Evolutionary conservation across 2,329 filamentous ascomycete genomes (phyloP).

Genomic region (Lojkania enalia): DNA sequence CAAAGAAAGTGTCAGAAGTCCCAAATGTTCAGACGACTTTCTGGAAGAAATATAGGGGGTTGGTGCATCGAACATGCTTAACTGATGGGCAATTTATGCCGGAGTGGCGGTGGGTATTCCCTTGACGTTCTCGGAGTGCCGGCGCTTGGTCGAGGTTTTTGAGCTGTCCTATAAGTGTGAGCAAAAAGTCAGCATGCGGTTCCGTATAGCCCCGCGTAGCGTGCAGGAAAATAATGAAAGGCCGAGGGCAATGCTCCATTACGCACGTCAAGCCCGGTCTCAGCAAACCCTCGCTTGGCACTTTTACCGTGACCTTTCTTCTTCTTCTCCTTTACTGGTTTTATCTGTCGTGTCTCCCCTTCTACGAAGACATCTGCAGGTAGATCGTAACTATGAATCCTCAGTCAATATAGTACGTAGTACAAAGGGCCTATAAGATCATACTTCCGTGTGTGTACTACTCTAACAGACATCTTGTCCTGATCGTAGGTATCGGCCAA

Average conservation of each 20-base stretch:
- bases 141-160: slow-evolving; percentile 37
- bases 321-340: slow-evolving; percentile 48
- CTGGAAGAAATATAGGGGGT: not conserved
- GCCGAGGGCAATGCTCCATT: slow-evolving; percentile 21
- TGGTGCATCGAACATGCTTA: slow-evolving; percentile 34
- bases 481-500: slow-evolving; percentile 75
- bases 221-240: slow-evolving; percentile 20
- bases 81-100: slow-evolving; percentile 33
- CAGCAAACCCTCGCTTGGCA: slow-evolving; percentile 44
- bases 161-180: slow-evolving; percentile 42
- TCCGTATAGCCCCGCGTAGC: slow-evolving; percentile 22
- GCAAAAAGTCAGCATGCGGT: slow-evolving; percentile 39
- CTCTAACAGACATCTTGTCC: slow-evolving; percentile 75
- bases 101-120: slow-evolving; percentile 33
- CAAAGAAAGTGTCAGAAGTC: not conserved
- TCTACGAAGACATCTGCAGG: slow-evolving; percentile 86
- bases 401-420: slow-evolving; percentile 18
- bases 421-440: slow-evolving; percentile 38
- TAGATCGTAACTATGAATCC: slow-evolving; percentile 72
- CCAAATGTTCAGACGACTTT: too few species aligned
- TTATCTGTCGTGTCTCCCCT: slow-evolving; percentile 63
- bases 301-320: slow-evolving; percentile 31
- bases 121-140: slow-evolving; percentile 34
- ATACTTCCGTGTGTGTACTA: slow-evolving; percentile 88
- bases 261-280: slow-evolving; percentile 54